phyloP scores from a whole-genome alignment of 129 eudicot species.

The Solidago caesia region DNA sequence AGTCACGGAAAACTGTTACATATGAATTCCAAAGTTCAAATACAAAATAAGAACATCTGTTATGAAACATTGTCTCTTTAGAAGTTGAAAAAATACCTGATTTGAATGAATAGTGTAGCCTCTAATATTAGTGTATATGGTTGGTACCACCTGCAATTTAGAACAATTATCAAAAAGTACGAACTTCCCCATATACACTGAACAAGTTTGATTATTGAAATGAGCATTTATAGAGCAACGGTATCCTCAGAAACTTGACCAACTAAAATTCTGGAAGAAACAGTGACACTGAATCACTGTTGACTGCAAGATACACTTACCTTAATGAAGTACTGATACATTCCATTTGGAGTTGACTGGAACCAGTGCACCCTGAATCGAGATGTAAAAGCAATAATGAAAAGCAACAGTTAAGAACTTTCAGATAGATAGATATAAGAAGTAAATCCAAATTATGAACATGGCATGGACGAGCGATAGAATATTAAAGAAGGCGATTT shows the following conservation, averaged over 20 bases:
- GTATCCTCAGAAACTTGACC: neutral
- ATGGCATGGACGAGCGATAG: neutral
- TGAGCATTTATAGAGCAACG: neutral
- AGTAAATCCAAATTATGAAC: neutral
- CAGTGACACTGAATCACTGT: neutral
- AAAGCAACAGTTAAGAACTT: conserved; percentile 6
- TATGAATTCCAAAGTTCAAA: conserved; percentile 1
- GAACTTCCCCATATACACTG: neutral
- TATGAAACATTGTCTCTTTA: neutral
- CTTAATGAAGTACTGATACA: conserved; percentile 86
- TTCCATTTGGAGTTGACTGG: conserved; percentile 60
- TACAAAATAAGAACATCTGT: neutral
- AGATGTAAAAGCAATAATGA: conserved; percentile 1
- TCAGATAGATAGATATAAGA: neutral
- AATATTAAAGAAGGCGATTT: neutral
- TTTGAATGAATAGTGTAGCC: conserved; percentile 78
- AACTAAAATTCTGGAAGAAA: neutral
- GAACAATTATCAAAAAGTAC: neutral
- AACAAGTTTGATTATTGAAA: too few species aligned
- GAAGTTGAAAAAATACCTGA: conserved; percentile 54
- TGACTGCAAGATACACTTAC: conserved; percentile 38
- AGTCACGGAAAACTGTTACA: conserved; percentile 77
- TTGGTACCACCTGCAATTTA: conserved; percentile 76
- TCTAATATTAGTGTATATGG: conserved; percentile 71
- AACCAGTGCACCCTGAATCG: conserved; percentile 64